A percentile compares a stretch with the other conserved stretches of the same genome.
These are phyloP conservation scores for Solanum appendiculatum DNA, from an alignment of 257 asterid species.

Conservation along the genomic window DNA sequence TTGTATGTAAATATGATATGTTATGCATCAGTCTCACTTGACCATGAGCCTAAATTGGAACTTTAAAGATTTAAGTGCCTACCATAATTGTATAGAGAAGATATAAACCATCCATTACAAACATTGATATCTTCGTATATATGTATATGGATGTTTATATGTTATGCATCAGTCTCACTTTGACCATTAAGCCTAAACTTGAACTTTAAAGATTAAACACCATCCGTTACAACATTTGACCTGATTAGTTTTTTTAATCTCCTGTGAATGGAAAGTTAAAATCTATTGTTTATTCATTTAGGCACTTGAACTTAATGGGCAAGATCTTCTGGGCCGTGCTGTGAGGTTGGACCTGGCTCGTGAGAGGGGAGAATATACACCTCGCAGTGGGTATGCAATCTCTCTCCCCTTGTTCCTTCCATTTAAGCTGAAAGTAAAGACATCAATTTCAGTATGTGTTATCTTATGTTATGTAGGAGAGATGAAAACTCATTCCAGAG, in stretches of 20 bases:
- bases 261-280: not conserved
- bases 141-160: too few relatives aligned
- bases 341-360: slow-evolving; percentile 59
- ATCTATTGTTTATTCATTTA: slow-evolving; percentile 1
- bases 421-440: not conserved
- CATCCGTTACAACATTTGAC: not conserved
- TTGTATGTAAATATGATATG: not conserved
- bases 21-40: not conserved
- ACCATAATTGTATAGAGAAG: not conserved
- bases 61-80: not conserved
- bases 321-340: slow-evolving; percentile 52
- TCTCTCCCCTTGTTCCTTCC: too few relatives aligned
- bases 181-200: too few relatives aligned
- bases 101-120: not conserved
- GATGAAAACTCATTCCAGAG: slow-evolving; percentile 37
- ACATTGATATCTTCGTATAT: too few relatives aligned
- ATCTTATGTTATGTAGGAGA: slow-evolving; percentile 15
- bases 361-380: slow-evolving; percentile 56
- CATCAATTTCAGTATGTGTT: not conserved
- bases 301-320: slow-evolving; percentile 73
- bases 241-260: not conserved
- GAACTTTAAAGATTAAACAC: too few relatives aligned
- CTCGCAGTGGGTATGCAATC: slow-evolving; percentile 39
- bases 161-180: too few relatives aligned
- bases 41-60: not conserved